A percentile compares a stretch with the other conserved stretches of the same genome.
phyloP scores from a whole-genome alignment of 345 rosid species.

The Melastoma malabathricum region DNA sequence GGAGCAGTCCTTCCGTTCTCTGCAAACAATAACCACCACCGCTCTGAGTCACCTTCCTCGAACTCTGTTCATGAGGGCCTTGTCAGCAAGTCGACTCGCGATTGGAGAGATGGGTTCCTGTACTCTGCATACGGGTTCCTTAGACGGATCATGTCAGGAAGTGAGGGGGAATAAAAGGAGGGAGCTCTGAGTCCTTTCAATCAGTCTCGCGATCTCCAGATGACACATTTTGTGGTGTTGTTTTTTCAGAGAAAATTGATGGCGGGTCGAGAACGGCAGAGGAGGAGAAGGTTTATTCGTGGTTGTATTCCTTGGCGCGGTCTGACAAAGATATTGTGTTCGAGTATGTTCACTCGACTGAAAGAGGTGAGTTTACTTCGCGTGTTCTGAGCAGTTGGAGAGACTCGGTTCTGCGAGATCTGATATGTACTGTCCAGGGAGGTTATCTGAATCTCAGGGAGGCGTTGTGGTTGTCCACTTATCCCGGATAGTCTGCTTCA shows the following conservation, averaged over 20 bases:
- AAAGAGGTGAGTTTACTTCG: constrained; percentile 31
- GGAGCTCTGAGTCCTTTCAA: neutral
- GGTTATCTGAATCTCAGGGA: too few species aligned
- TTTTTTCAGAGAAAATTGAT: constrained; percentile 25
- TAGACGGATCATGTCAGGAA: constrained; percentile 17
- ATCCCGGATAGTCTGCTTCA: too few species aligned
- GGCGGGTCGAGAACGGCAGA: constrained; percentile 43
- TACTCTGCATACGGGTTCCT: constrained; percentile 13
- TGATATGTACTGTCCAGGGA: too few species aligned
- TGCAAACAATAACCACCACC: too few species aligned
- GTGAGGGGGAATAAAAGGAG: constrained; percentile 10
- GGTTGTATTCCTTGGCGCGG: constrained; percentile 46
- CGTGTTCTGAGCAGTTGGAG: too few species aligned
- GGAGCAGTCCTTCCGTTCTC: too few species aligned
- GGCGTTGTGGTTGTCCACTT: too few species aligned
- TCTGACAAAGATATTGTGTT: constrained; percentile 38
- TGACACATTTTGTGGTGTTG: constrained; percentile 8
- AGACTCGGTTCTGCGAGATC: too few species aligned
- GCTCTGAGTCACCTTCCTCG: too few species aligned
- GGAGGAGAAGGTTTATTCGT: constrained; percentile 55
- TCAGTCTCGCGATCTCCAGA: neutral
- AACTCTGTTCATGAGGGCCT: constrained; percentile 15
- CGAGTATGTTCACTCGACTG: constrained; percentile 59
- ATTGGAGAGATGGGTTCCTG: constrained; percentile 7
- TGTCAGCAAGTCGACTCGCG: constrained; percentile 4